These are phyloP conservation scores for grape (Vitis vinifera) DNA, from an alignment of 164 flowering plant genomes.

Conservation along the genomic window ASM3070453v1 NC_081811.1:23249001-23249500, in stretches of 20 bases:
- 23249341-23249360: slow-evolving; percentile 90
- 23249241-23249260: slow-evolving; percentile 99
- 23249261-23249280: slow-evolving; percentile 92
- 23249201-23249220: slow-evolving; percentile 98
- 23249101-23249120: slow-evolving; percentile 98
- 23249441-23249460: slow-evolving; percentile 86
- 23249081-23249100: slow-evolving; percentile 82
- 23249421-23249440: slow-evolving; percentile 91
- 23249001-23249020: slow-evolving; percentile 6
- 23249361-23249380: slow-evolving; percentile 99
- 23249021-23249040: slow-evolving; percentile 8
- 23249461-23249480: slow-evolving; percentile 92
- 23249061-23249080: slow-evolving; percentile 26
- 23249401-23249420: slow-evolving; percentile 98
- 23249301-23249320: slow-evolving; percentile 95
- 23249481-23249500: slow-evolving; percentile 98
- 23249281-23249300: slow-evolving; percentile 99
- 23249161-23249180: slow-evolving; percentile 86
- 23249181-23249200: slow-evolving; percentile 95
- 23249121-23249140: slow-evolving; percentile 99
- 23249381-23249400: slow-evolving; percentile 97
- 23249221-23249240: slow-evolving; percentile 98
- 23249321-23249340: slow-evolving; percentile 91
- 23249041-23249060: slow-evolving; percentile 15
- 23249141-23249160: slow-evolving; percentile 87